These are phyloP conservation scores for Cruciata laevipes DNA, from an alignment of 257 asterid species.

Conservation along the genomic window DNA sequence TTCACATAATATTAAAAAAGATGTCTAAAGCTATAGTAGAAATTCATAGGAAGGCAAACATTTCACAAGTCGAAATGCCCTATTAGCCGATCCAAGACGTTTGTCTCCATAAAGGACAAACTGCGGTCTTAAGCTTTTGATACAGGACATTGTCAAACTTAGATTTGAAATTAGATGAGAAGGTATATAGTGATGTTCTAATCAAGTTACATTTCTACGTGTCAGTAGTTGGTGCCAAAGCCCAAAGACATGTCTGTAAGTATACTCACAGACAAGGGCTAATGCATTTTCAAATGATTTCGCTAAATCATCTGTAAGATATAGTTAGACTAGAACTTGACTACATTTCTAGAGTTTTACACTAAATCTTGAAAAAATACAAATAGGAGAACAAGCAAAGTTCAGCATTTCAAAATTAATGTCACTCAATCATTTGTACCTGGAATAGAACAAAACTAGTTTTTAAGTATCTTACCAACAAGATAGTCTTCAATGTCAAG, in stretches of 20 bases:
- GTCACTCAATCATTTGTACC: background rate
- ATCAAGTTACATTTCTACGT: background rate
- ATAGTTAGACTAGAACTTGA: background rate
- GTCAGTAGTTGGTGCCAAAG: background rate
- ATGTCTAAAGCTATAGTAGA: background rate
- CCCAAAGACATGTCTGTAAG: background rate
- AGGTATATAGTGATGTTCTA: background rate
- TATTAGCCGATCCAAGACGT: background rate
- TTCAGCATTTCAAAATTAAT: background rate
- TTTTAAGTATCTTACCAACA: constrained; percentile 47
- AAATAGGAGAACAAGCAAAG: background rate
- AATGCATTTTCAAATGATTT: background rate
- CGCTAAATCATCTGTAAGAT: background rate
- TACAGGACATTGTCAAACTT: background rate
- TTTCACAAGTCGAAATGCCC: background rate
- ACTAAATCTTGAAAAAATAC: too few relatives aligned
- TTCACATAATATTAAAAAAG: background rate
- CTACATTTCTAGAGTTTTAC: background rate
- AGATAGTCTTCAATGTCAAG: constrained; percentile 93
- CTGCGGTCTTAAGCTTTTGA: background rate
- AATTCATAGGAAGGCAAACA: background rate
- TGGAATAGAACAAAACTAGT: constrained; percentile 1
- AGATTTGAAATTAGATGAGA: background rate
- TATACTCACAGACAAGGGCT: background rate
- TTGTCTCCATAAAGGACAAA: background rate